Evolutionary conservation across 164 flowering plant genomes (phyloP).

Genomic region (Nymphaea colorata): DNA sequence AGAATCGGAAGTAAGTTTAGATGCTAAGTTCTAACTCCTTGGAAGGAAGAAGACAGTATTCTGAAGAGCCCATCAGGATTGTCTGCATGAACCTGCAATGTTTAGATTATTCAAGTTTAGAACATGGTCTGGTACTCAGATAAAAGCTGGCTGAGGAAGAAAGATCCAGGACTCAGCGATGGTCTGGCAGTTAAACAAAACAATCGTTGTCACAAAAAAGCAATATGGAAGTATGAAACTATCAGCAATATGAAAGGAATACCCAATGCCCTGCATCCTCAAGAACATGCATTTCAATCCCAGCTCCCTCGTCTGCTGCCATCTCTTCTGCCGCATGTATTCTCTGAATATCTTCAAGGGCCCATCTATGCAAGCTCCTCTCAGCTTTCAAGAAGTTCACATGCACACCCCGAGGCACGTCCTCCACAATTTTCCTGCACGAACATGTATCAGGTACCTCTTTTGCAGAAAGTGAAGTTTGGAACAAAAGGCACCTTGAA

Average conservation of each 20-base stretch:
- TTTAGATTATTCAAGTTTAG: background rate
- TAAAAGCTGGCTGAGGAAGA: too few relatives aligned
- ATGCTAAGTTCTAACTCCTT: conserved; percentile 13
- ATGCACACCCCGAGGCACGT: conserved; percentile 83
- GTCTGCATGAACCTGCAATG: conserved; percentile 77
- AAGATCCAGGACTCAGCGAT: too few relatives aligned
- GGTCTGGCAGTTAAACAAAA: too few relatives aligned
- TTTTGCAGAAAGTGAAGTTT: background rate
- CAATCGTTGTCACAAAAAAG: too few relatives aligned
- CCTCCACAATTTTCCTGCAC: conserved; percentile 78
- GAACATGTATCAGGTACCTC: too few relatives aligned
- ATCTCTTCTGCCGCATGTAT: conserved; percentile 88
- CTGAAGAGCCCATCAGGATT: conserved; percentile 90
- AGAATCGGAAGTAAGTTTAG: background rate
- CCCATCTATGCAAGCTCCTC: conserved; percentile 93
- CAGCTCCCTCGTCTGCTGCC: conserved; percentile 80
- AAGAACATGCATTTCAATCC: conserved; percentile 93
- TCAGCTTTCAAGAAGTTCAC: conserved; percentile 90
- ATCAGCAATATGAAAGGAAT: conserved; percentile 2
- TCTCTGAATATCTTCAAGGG: conserved; percentile 81
- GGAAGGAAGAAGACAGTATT: conserved; percentile 68
- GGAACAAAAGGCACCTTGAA: background rate
- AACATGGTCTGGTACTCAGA: too few relatives aligned
- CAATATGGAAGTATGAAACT: too few relatives aligned
- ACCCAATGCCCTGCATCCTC: conserved; percentile 99